These are phyloP conservation scores for Cucurbita ficifolia DNA, from an alignment of 306 rosid genomes.

Conservation along the genomic window DNA sequence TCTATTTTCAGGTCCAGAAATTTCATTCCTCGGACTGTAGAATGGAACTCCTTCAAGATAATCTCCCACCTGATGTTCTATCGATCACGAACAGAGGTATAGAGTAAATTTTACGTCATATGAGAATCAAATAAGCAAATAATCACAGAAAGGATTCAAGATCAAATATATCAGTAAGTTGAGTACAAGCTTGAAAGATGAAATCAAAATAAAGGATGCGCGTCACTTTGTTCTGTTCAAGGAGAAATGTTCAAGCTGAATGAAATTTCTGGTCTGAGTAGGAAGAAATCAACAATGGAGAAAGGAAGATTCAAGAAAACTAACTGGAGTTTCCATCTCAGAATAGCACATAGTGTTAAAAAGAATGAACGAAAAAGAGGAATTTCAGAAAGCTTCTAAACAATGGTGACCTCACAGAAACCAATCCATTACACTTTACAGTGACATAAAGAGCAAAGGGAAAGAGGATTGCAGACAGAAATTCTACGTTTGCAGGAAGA, in stretches of 20 bases:
- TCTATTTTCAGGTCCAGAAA: conserved; percentile 54
- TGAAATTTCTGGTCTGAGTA: background rate
- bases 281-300: background rate
- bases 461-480: background rate
- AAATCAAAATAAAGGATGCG: background rate
- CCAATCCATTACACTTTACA: background rate
- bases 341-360: background rate
- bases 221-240: background rate
- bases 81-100: conserved; percentile 13
- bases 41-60: conserved; percentile 89
- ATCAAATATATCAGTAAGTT: background rate
- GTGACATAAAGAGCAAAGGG: background rate
- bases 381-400: background rate
- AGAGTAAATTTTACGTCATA: background rate
- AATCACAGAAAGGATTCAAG: background rate
- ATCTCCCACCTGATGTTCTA: conserved; percentile 60
- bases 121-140: background rate
- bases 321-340: background rate
- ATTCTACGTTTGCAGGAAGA: conserved; percentile 1
- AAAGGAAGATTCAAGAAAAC: background rate
- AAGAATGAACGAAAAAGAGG: background rate
- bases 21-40: conserved; percentile 66
- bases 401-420: background rate
- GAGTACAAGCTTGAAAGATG: background rate
- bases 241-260: background rate